Evolutionary conservation across 73 alveolate species (phyloP).

Genomic region (Tetrahymena borealis): DNA sequence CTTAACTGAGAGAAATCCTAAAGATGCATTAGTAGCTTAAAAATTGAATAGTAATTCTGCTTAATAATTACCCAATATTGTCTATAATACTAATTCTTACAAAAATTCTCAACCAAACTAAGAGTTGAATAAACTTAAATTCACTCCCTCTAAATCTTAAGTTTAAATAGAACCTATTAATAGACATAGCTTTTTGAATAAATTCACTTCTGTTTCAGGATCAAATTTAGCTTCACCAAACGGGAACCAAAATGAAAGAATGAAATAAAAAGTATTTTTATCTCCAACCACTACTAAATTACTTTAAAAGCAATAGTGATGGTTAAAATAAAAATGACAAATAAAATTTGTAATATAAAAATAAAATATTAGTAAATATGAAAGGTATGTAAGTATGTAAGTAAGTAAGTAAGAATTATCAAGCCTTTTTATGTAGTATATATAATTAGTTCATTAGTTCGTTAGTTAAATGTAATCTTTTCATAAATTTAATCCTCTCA

Average conservation of each 20-base stretch:
- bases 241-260: background rate
- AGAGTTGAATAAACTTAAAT: background rate
- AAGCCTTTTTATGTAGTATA: too few relatives aligned
- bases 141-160: too few relatives aligned
- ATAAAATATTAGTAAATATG: too few relatives aligned
- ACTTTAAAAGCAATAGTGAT: background rate
- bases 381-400: too few relatives aligned
- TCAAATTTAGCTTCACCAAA: background rate
- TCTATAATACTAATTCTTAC: background rate
- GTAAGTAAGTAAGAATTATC: too few relatives aligned
- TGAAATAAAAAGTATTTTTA: background rate
- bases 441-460: too few relatives aligned
- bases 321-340: background rate
- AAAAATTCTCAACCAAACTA: background rate
- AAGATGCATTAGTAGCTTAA: too few relatives aligned
- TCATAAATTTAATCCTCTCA: too few relatives aligned
- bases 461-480: too few relatives aligned
- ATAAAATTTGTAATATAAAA: too few relatives aligned
- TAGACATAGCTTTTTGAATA: background rate
- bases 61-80: background rate
- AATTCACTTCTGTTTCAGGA: background rate
- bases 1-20: too few relatives aligned
- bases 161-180: background rate
- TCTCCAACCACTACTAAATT: background rate
- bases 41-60: too few relatives aligned